Percentiles rank a stretch among this genome's conserved stretches.
These are phyloP conservation scores for Alternaria atra DNA, from an alignment of 2,329 filamentous ascomycete species.

Conservation along the genomic window DNA sequence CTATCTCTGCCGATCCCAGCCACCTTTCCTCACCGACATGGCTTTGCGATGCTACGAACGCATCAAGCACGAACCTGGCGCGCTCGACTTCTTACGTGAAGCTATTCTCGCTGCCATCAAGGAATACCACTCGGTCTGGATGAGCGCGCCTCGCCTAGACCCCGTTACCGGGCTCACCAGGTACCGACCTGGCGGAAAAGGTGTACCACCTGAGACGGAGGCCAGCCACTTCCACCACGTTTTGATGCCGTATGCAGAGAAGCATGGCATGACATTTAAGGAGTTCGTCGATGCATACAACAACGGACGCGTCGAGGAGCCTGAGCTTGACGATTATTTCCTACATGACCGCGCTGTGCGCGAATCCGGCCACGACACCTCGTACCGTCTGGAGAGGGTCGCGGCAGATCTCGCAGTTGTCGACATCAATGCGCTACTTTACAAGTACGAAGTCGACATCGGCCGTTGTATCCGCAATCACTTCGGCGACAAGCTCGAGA, in stretches of 20 bases:
- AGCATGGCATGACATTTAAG: constrained; percentile 81
- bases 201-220: constrained; percentile 92
- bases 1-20: constrained; percentile 92
- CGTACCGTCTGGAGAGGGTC: constrained; percentile 88
- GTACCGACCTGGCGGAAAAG: constrained; percentile 83
- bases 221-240: constrained; percentile 86
- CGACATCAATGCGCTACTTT: constrained; percentile 91
- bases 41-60: constrained; percentile 90
- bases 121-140: constrained; percentile 93
- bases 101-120: constrained; percentile 93
- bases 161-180: constrained; percentile 79
- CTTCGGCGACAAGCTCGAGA: constrained; percentile 82
- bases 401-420: constrained; percentile 86
- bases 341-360: constrained; percentile 93
- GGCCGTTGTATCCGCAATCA: constrained; percentile 82
- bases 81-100: constrained; percentile 80
- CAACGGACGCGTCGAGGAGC: constrained; percentile 74
- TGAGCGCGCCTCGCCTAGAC: constrained; percentile 74
- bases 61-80: constrained; percentile 84
- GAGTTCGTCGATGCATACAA: constrained; percentile 94
- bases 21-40: constrained; percentile 98
- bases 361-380: constrained; percentile 96
- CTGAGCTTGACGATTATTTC: constrained; percentile 94
- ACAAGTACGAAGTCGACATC: constrained; percentile 97
- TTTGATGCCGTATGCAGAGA: constrained; percentile 81